Evolutionary conservation across 2,329 filamentous ascomycete genomes (phyloP).

Genomic region (Penicillium psychrosexuale): DNA sequence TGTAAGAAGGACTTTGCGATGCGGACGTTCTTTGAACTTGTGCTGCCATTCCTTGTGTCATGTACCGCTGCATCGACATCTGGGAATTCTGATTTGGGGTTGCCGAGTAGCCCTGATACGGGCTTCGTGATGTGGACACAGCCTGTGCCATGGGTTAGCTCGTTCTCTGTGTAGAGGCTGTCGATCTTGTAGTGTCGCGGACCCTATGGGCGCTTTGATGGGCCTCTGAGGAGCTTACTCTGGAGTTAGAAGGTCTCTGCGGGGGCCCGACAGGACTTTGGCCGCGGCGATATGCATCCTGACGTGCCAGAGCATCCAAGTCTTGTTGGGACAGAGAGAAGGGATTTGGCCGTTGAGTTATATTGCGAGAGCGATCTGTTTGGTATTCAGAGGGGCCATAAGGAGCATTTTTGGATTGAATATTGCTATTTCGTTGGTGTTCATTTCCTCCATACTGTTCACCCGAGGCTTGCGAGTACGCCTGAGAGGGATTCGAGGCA

Average conservation of each 20-base stretch:
- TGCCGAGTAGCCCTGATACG: neutral
- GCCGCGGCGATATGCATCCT: neutral
- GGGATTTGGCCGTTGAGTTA: neutral
- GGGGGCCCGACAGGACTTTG: neutral
- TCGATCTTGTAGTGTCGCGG: neutral
- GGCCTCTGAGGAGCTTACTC: too few species aligned
- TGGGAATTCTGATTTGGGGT: neutral
- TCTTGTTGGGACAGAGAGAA: neutral
- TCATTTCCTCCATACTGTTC: neutral
- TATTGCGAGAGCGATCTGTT: neutral
- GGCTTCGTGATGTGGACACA: neutral
- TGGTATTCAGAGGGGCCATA: neutral
- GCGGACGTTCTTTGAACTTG: neutral
- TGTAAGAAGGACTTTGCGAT: neutral
- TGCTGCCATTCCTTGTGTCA: neutral
- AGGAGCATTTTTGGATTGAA: neutral
- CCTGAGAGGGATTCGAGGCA: neutral
- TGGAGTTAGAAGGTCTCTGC: neutral
- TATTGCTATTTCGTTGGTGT: neutral
- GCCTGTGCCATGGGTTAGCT: neutral
- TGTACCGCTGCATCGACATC: neutral
- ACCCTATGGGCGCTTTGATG: neutral
- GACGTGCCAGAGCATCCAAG: neutral
- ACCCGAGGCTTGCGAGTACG: neutral
- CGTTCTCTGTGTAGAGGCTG: neutral